A percentile compares a stretch with the other conserved stretches of the same genome.
These are phyloP conservation scores for Hericium rajendrae DNA, from an alignment of 768 basidiomycete species.

Conservation along the genomic window DNA sequence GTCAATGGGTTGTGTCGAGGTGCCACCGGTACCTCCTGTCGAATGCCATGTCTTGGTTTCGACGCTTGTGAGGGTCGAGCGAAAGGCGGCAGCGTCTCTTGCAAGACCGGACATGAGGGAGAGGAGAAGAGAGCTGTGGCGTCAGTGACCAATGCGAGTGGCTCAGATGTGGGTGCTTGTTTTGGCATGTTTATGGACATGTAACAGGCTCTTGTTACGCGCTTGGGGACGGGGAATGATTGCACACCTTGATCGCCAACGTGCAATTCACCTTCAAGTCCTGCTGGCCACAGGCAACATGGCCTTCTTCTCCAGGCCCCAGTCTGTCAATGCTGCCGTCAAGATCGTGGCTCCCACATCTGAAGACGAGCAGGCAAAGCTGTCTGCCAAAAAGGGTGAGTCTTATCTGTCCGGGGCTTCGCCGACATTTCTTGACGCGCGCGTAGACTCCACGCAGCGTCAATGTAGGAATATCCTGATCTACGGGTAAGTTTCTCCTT, in stretches of 20 bases:
- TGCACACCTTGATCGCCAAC: not conserved
- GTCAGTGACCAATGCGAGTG: not conserved
- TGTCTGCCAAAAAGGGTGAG: conserved; percentile 38
- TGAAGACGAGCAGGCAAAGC: conserved; percentile 32
- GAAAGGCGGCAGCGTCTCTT: conserved; percentile 67
- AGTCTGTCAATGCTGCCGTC: conserved; percentile 50
- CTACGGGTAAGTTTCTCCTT: conserved; percentile 53
- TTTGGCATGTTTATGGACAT: not conserved
- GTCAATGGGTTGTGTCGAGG: conserved; percentile 26
- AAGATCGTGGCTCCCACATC: conserved; percentile 59
- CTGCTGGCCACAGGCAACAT: conserved; percentile 24
- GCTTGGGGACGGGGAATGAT: not conserved
- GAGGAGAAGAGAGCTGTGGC: not conserved
- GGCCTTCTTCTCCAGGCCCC: conserved; percentile 64
- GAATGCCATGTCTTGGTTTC: conserved; percentile 71
- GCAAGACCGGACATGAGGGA: conserved; percentile 54
- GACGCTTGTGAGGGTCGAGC: conserved; percentile 50
- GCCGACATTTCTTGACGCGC: conserved; percentile 8
- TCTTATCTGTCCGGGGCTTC: conserved; percentile 3
- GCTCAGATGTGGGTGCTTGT: conserved; percentile 2
- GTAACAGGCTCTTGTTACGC: not conserved
- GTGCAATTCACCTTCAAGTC: not conserved
- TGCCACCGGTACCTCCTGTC: conserved; percentile 20
- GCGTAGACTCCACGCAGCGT: conserved; percentile 56
- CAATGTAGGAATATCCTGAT: conserved; percentile 90